Percentiles rank a stretch among this genome's conserved stretches.
phyloP scores from a whole-genome alignment of 2,329 filamentous ascomycete genomes.

The Gliomastix tumulicola region DNA sequence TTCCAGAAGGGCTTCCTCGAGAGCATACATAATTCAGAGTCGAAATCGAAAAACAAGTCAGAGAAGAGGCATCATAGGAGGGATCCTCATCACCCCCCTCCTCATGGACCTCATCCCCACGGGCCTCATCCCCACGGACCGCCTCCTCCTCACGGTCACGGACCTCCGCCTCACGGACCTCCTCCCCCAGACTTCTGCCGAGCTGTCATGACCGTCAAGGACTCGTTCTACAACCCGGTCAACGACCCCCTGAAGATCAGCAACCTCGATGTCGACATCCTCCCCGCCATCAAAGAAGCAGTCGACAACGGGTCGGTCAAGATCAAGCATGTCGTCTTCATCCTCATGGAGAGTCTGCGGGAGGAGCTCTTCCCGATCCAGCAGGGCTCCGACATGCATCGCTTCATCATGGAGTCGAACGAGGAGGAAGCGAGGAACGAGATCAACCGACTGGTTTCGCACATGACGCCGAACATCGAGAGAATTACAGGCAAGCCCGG shows the following conservation, averaged over 20 bases:
- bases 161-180: background rate
- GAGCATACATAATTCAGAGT: constrained; percentile 10
- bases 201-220: too few relatives aligned
- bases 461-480: constrained; percentile 14
- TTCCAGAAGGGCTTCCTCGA: constrained; percentile 9
- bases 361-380: constrained; percentile 26
- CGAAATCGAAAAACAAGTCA: background rate
- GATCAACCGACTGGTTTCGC: constrained; percentile 12
- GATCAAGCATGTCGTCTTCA: constrained; percentile 25
- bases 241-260: constrained; percentile 22
- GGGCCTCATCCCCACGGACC: background rate
- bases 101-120: constrained; percentile 1
- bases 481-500: constrained; percentile 11
- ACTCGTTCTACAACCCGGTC: constrained; percentile 17
- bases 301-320: constrained; percentile 11
- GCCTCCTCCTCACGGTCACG: background rate
- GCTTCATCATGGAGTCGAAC: constrained; percentile 13
- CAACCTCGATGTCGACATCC: constrained; percentile 18
- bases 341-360: constrained; percentile 22
- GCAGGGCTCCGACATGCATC: constrained; percentile 18
- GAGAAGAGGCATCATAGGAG: background rate
- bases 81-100: background rate
- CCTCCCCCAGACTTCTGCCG: background rate
- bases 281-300: constrained; percentile 7
- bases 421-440: constrained; percentile 13